Base-by-base conservation (phyloP, 495 filamentous ascomycete genomes). In the Sabuloglossum arenarium region DNA sequence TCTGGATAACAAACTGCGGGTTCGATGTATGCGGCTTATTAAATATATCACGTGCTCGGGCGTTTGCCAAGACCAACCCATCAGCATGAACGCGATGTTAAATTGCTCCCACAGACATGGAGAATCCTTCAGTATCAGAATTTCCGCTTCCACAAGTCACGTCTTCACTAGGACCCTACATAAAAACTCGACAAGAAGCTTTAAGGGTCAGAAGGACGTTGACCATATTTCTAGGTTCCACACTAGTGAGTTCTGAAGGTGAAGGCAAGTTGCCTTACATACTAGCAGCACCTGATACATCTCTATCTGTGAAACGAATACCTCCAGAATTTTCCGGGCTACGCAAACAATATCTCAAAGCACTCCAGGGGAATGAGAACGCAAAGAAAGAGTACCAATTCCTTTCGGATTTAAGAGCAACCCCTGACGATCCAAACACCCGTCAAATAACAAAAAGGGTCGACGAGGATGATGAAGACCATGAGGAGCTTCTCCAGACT, bases 311-410 rank as follows among this genome's bases (percentile, higher is more conserved):
- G 59, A 60, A 58, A 10, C 46, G 59, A 42, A 54, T 62, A 56
- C 46, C 61, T 31, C 56, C 56, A 61, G 59, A 64, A 57, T 51
- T 70, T 60, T 64, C 61, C 63, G 68, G 68, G 31, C 54, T 58
- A 54, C 61, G 53, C 34, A 61, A 53, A 62, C 57, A 60, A 39
- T 61, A 57, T 55, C 51, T 67, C 0, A 56, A 58, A 24, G 58
- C 46, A 39, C 37, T 64, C 45, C 57, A 58, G 32, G 57, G 59
- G 16, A 65, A 67, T 52, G 34, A 63, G 23, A 62, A 60, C 14
- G 63, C 65, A 14, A 68, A 71, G 37, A 68, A 70, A 16, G 73
- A 75, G 39, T 72, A 75, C 51, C 60, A 68, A 6, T 61, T 58
- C 21, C 24, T 31, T 69, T 8, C 67, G 65, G 29, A 65, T 68